A percentile compares a stretch with the other conserved stretches of the same genome.
Conservation (phyloP, 225 moss, liverwort and hornwort species). For the Antitrichia curtipendula region DNA sequence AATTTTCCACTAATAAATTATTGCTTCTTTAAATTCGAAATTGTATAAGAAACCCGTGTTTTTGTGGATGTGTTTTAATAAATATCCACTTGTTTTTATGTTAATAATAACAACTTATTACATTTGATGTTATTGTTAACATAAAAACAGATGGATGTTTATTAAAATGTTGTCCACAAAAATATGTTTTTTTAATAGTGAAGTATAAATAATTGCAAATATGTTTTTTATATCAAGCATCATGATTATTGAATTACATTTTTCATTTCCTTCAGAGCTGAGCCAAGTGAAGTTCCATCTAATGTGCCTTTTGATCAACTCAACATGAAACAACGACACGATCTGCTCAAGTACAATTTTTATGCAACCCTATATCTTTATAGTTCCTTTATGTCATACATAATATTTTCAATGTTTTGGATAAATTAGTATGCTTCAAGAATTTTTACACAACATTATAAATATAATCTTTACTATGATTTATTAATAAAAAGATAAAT, state of each 20-base stretch:
- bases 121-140: neutral
- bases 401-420: too few species aligned
- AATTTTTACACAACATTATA: neutral
- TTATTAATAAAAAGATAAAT: neutral
- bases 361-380: neutral
- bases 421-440: too few species aligned
- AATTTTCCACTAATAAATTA: neutral
- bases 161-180: too few species aligned
- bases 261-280: neutral
- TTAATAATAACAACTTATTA: neutral
- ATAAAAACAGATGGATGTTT: neutral
- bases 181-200: rapidly evolving
- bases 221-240: neutral
- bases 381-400: neutral
- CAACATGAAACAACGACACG: slow-evolving; percentile 38
- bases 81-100: neutral
- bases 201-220: neutral
- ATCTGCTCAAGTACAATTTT: slow-evolving; percentile 42
- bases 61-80: neutral
- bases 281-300: neutral
- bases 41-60: neutral
- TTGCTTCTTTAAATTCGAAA: neutral
- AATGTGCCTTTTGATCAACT: slow-evolving; percentile 52
- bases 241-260: neutral
- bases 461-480: too few species aligned